Percentiles rank a stretch among this genome's conserved stretches.
These are phyloP conservation scores for Diaporthe helianthi DNA, from an alignment of 2,329 filamentous ascomycete genomes.

Conservation along the genomic window DNA sequence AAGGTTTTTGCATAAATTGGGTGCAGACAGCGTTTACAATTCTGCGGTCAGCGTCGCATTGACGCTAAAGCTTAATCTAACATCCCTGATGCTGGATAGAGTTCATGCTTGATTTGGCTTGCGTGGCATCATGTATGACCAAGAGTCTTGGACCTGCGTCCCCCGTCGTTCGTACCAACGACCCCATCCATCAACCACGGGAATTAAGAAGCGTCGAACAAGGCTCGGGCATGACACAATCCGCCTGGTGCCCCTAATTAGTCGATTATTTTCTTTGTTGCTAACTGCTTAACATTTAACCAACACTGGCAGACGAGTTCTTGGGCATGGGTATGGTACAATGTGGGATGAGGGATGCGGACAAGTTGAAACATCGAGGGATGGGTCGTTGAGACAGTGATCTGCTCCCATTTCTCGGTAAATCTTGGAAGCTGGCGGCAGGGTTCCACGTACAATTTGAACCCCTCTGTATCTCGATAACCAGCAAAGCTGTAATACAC, in stretches of 20 bases:
- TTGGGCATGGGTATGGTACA: background rate
- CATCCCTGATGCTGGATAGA: slow-evolving; percentile 2
- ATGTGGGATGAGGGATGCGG: slow-evolving; percentile 12
- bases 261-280: background rate
- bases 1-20: background rate
- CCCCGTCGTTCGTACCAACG: background rate
- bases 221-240: background rate
- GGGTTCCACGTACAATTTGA: background rate
- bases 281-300: background rate
- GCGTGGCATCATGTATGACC: background rate
- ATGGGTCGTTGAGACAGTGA: slow-evolving; percentile 8
- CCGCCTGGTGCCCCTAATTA: no score
- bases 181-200: background rate
- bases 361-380: slow-evolving; percentile 15
- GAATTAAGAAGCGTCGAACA: background rate
- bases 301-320: no score
- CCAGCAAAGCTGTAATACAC: background rate
- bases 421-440: background rate
- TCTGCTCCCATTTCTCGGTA: background rate
- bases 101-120: slow-evolving; percentile 12
- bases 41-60: background rate
- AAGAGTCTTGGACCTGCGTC: background rate
- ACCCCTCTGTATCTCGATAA: background rate
- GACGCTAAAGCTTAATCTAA: slow-evolving; percentile 11
- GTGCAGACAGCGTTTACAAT: background rate